Evolutionary conservation across 2,329 filamentous ascomycete species (phyloP).

Genomic region (Neonectria coccinea): DNA sequence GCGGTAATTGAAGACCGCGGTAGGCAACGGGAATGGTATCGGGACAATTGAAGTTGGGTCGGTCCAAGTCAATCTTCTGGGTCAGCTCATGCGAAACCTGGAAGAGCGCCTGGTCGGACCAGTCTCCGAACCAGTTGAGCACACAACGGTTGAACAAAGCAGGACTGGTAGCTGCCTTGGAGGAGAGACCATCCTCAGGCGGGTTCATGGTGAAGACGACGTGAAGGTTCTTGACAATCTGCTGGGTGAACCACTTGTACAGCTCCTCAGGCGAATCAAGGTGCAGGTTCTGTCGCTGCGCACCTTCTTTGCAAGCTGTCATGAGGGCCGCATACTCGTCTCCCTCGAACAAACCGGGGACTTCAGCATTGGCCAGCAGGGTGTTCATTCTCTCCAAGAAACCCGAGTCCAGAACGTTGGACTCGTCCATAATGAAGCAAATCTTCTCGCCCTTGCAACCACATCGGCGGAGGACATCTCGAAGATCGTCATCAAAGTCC

Average conservation of each 20-base stretch:
- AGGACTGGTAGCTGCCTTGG: conserved; percentile 96
- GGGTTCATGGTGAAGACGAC: conserved; percentile 99
- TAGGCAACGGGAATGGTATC: conserved; percentile 95
- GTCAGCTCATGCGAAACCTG: conserved; percentile 97
- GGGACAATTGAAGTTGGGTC: conserved; percentile 84
- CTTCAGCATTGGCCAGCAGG: conserved; percentile 97
- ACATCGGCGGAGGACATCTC: conserved; percentile 91
- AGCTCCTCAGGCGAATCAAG: conserved; percentile 98
- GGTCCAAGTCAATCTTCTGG: conserved; percentile 94
- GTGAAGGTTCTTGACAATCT: conserved; percentile 98
- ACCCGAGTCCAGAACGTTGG: conserved; percentile 97
- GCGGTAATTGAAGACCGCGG: conserved; percentile 83
- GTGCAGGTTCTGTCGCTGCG: conserved; percentile 92
- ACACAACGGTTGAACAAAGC: conserved; percentile 99
- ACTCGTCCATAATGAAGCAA: conserved; percentile 99
- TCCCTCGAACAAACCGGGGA: conserved; percentile 98
- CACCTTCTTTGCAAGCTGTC: conserved; percentile 99
- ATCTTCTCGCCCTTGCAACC: conserved; percentile 99
- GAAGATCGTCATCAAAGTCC: conserved; percentile 97
- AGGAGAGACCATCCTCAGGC: conserved; percentile 92
- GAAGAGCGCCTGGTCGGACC: conserved; percentile 99
- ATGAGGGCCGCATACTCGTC: conserved; percentile 98
- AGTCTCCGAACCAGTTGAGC: conserved; percentile 99
- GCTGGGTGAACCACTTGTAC: conserved; percentile 99
- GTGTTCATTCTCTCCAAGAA: conserved; percentile 99